Percentiles rank a stretch among this genome's conserved stretches.
These are phyloP conservation scores for Oemleria cerasiformis DNA, from an alignment of 306 rosid species.

Conservation along the genomic window DNA sequence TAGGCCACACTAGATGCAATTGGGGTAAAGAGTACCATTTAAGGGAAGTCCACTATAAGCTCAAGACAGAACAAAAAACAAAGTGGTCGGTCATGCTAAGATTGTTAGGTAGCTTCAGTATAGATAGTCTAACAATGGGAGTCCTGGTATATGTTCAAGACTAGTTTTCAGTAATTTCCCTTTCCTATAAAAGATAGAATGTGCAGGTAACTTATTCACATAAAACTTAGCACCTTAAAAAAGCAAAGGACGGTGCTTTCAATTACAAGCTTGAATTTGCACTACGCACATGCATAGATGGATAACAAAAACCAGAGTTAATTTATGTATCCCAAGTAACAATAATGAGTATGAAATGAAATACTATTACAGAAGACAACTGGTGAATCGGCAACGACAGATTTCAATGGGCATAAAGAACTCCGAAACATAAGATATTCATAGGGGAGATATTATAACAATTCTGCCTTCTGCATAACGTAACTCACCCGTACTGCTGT, in stretches of 20 bases:
- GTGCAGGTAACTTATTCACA: neutral
- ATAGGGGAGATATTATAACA: neutral
- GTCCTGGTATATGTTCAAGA: neutral
- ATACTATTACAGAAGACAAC: neutral
- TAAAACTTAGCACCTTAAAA: neutral
- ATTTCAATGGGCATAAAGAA: slow-evolving; percentile 4
- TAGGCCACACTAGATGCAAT: neutral
- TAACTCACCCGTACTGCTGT: slow-evolving; percentile 79
- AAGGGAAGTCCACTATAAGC: neutral
- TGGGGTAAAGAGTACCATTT: neutral
- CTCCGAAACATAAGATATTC: neutral
- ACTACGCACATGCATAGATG: neutral
- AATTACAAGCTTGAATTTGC: neutral
- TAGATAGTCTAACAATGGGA: neutral
- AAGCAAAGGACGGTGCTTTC: neutral
- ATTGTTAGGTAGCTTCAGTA: neutral
- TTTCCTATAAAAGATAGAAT: neutral
- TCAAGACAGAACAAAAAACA: neutral
- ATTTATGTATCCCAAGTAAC: neutral
- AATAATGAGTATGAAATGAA: neutral
- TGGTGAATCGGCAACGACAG: neutral
- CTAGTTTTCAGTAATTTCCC: neutral
- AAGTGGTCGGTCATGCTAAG: neutral
- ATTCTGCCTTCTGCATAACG: slow-evolving; percentile 6
- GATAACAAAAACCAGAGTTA: neutral